Conservation (phyloP, 495 filamentous ascomycete genomes). For the Hyaloscypha finlandica region DNA sequence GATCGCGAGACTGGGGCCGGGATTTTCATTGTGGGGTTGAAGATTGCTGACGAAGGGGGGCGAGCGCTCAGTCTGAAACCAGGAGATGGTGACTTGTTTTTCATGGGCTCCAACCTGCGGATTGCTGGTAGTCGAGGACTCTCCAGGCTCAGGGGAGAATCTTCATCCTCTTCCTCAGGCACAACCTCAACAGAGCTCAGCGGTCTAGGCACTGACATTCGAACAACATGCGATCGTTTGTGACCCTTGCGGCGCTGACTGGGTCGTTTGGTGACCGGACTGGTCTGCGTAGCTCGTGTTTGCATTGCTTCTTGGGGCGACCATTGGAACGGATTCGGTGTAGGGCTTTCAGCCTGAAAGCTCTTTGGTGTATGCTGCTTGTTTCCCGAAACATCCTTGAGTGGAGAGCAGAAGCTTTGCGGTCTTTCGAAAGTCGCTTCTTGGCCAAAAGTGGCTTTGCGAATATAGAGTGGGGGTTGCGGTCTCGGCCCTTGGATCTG, state of each 20-base stretch:
- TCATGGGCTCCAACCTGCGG: background rate
- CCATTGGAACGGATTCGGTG: conserved; percentile 27
- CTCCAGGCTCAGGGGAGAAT: conserved; percentile 7
- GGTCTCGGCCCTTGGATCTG: conserved; percentile 10
- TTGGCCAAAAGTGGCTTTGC: conserved; percentile 19
- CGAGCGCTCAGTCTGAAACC: background rate
- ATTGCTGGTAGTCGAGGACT: background rate
- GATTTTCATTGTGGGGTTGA: conserved; percentile 16
- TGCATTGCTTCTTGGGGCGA: conserved; percentile 22
- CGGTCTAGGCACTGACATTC: conserved; percentile 21
- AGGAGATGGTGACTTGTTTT: background rate
- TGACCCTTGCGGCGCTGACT: conserved; percentile 15
- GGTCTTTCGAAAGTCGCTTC: conserved; percentile 8
- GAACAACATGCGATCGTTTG: conserved; percentile 21
- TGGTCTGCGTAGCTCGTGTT: conserved; percentile 11
- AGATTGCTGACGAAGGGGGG: conserved; percentile 21
- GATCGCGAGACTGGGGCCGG: background rate
- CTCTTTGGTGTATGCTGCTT: conserved; percentile 1
- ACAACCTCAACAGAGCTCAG: conserved; percentile 14
- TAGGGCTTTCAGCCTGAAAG: background rate
- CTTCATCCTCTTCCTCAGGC: conserved; percentile 17
- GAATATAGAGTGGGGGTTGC: conserved; percentile 12
- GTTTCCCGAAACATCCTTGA: conserved; percentile 14
- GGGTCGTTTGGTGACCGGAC: conserved; percentile 2
- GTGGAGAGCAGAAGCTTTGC: conserved; percentile 9